A percentile compares a stretch with the other conserved stretches of the same genome.
phyloP scores from a whole-genome alignment of 2,329 filamentous ascomycete genomes.

The Monilinia polystroma region DNA sequence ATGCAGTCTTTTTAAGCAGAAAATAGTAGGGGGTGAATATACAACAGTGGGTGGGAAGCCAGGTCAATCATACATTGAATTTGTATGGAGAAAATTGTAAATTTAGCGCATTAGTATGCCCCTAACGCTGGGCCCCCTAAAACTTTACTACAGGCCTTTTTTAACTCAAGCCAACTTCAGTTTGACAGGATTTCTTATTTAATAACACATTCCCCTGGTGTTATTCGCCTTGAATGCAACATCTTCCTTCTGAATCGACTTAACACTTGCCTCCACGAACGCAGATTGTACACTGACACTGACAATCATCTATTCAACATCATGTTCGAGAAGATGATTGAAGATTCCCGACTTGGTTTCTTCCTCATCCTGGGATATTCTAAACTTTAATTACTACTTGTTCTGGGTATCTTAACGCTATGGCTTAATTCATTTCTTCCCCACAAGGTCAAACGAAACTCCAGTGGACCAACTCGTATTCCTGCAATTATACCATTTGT shows the following conservation, averaged over 20 bases:
- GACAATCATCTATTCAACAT: background rate
- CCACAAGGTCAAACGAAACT: background rate
- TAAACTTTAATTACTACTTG: background rate
- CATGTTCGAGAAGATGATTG: background rate
- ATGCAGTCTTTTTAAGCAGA: no score
- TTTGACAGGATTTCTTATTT: background rate
- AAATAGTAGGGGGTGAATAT: no score
- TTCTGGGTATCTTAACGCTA: background rate
- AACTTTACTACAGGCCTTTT: background rate
- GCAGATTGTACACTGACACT: background rate
- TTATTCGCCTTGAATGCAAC: background rate
- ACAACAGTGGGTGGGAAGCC: no score
- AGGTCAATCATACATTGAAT: background rate
- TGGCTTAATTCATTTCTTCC: background rate
- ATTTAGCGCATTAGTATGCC: background rate
- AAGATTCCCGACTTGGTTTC: background rate
- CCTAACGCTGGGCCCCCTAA: background rate
- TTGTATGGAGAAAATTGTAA: background rate
- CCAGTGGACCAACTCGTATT: background rate
- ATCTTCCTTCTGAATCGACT: background rate
- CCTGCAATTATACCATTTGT: slow-evolving; percentile 11
- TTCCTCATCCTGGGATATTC: background rate
- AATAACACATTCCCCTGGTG: background rate
- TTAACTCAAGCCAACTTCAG: background rate
- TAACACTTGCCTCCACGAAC: background rate